Evolutionary conservation across 2,329 filamentous ascomycete genomes (phyloP).

Genomic region (Ceratocystis cacaofunesta): DNA sequence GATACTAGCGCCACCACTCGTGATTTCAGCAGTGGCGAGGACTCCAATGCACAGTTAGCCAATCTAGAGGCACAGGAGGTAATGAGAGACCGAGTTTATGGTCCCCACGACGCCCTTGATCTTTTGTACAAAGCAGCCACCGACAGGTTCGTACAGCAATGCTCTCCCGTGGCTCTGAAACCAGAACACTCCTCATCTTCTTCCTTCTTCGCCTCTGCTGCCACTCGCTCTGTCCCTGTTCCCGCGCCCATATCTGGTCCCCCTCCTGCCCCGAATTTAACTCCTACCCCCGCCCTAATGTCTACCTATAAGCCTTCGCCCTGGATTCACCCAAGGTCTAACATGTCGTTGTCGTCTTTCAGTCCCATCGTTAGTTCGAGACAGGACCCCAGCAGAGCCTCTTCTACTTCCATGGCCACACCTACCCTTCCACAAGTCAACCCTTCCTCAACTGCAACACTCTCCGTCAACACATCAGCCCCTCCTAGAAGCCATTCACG

Average conservation of each 20-base stretch:
- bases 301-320: constrained; percentile 24
- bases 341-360: constrained; percentile 60
- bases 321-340: constrained; percentile 62
- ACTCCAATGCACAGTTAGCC: constrained; percentile 46
- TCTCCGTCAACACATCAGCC: not conserved
- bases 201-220: not conserved
- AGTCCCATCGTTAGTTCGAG: constrained; percentile 21
- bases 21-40: constrained; percentile 28
- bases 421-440: not conserved
- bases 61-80: constrained; percentile 50
- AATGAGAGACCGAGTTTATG: constrained; percentile 63
- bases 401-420: constrained; percentile 7
- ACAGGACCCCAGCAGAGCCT: constrained; percentile 15
- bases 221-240: not conserved
- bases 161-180: constrained; percentile 16
- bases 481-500: constrained; percentile 7
- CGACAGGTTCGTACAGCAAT: constrained; percentile 33
- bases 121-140: constrained; percentile 77
- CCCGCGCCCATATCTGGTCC: not conserved
- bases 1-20: constrained; percentile 24
- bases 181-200: not conserved
- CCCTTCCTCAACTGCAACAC: constrained; percentile 1
- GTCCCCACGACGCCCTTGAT: constrained; percentile 83
- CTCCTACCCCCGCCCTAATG: not conserved
- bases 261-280: not conserved